Evolutionary conservation across 1,284 basidiomycete species (phyloP), one percentile per base, ranked within the genome.

Genomic region (Moniliella sp.): DNA sequence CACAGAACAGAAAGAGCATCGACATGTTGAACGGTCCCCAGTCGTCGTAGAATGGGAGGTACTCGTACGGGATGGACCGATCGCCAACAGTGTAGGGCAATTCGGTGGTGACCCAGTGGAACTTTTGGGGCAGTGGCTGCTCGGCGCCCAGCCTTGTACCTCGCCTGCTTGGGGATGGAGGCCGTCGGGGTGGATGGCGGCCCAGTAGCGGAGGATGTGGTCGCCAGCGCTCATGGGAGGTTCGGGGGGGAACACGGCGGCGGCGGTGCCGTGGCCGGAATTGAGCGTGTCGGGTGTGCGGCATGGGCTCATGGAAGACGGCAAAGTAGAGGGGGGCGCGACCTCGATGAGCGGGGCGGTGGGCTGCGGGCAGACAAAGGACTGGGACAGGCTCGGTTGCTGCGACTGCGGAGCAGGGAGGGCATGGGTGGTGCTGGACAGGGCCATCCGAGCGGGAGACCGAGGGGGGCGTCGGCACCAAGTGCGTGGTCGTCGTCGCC

Each of bases 1-100:
- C 75, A 66, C 86, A 94, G 26, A 88, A 82, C 51, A 82, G 78
- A 31, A 55, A 59, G 19, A 59, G 54, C 55, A 57, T 52, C 28
- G 45, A 54, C 12, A 54, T 43, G 32, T 61, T 59, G 30, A 63
- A 42, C 11, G 91, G 88, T 7, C 88, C 88, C 74, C 57, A 59
- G 35, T 59, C 57, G 29, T 52, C 48, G 28, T 46, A 56, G 69
- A 97, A 97, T 19, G 78, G 78, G 36, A 84, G 72, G 66, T 97
- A 97, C 42, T 23, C 21, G 21, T 23, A 23, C n/a, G n/a, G n/a
- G n/a, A n/a, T n/a, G n/a, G n/a, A n/a, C n/a, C n/a, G n/a, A n/a
- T n/a, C n/a, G n/a, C 21, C 8, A 23, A 23, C 7, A n/a, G 8
- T 23, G 8, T 23, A 7, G 21, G 21, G 21, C 7, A n/a, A n/a